Conservation (phyloP, 73 alveolate genomes). For the Tetrahymena borealis region DNA sequence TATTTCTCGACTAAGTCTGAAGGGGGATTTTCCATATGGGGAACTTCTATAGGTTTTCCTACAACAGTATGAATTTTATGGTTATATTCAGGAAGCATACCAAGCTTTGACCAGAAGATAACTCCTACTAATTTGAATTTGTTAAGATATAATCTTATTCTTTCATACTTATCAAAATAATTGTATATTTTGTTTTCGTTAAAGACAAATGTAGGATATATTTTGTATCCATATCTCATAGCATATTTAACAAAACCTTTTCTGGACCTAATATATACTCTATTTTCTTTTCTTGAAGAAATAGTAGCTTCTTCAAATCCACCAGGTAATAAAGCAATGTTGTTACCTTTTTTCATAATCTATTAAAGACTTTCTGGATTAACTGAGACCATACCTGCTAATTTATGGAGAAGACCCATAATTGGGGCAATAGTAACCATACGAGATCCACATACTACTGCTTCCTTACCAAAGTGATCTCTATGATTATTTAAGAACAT, state of each 20-base stretch:
- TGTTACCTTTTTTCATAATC: conserved; percentile 11
- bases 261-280: conserved; percentile 23
- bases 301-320: conserved; percentile 46
- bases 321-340: conserved; percentile 25
- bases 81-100: conserved; percentile 8
- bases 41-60: conserved; percentile 23
- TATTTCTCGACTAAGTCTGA: conserved; percentile 26
- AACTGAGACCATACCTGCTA: conserved; percentile 1
- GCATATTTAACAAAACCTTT: conserved; percentile 45
- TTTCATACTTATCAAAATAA: conserved; percentile 1
- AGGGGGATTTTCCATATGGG: conserved; percentile 32
- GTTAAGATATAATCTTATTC: conserved; percentile 18
- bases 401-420: not conserved
- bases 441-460: not conserved
- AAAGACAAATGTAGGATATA: conserved; percentile 34
- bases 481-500: not conserved
- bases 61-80: conserved; percentile 12
- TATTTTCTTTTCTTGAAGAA: conserved; percentile 14
- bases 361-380: conserved; percentile 16
- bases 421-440: not conserved
- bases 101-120: conserved; percentile 29
- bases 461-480: not conserved
- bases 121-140: conserved; percentile 21
- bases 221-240: conserved; percentile 14
- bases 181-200: conserved; percentile 20